Conservation (phyloP, 371 early-diverging fungal species). For the Globomyces sp. region DNA sequence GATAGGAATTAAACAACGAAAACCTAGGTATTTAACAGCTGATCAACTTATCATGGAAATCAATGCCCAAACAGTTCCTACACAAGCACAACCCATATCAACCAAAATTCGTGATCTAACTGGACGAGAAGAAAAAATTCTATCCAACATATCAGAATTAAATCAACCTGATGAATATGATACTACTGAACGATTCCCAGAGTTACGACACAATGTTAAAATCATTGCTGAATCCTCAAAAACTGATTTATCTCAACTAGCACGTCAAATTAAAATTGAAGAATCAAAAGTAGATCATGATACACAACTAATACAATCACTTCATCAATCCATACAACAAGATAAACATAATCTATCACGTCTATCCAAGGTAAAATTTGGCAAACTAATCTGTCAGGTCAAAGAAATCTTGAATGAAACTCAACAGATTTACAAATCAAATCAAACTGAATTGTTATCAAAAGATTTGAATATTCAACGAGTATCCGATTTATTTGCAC, state of each 20-base stretch:
- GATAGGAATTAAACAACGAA: slow-evolving; percentile 42
- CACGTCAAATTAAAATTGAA: slow-evolving; percentile 56
- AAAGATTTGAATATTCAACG: slow-evolving; percentile 25
- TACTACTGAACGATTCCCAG: slow-evolving; percentile 61
- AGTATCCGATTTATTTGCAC: background rate
- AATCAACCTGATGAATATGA: slow-evolving; percentile 40
- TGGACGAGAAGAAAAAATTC: slow-evolving; percentile 64
- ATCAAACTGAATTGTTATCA: slow-evolving; percentile 33
- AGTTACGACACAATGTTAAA: slow-evolving; percentile 75
- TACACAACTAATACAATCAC: slow-evolving; percentile 24
- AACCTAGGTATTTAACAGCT: slow-evolving; percentile 70
- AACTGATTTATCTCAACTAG: slow-evolving; percentile 64
- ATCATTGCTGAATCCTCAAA: slow-evolving; percentile 69
- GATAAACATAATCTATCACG: slow-evolving; percentile 43
- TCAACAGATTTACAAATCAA: slow-evolving; percentile 28
- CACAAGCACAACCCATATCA: slow-evolving; percentile 32
- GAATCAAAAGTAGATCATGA: slow-evolving; percentile 25
- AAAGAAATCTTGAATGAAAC: slow-evolving; percentile 3
- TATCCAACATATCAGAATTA: slow-evolving; percentile 37
- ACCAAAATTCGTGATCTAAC: slow-evolving; percentile 84
- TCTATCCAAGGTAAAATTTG: slow-evolving; percentile 28
- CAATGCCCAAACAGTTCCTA: slow-evolving; percentile 30
- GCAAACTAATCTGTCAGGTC: too few relatives aligned
- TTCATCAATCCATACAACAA: slow-evolving; percentile 42
- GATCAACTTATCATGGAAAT: slow-evolving; percentile 58